These are phyloP conservation scores for Calonectria henricotiae DNA, from an alignment of 2,329 filamentous ascomycete species.

Conservation along the genomic window DNA sequence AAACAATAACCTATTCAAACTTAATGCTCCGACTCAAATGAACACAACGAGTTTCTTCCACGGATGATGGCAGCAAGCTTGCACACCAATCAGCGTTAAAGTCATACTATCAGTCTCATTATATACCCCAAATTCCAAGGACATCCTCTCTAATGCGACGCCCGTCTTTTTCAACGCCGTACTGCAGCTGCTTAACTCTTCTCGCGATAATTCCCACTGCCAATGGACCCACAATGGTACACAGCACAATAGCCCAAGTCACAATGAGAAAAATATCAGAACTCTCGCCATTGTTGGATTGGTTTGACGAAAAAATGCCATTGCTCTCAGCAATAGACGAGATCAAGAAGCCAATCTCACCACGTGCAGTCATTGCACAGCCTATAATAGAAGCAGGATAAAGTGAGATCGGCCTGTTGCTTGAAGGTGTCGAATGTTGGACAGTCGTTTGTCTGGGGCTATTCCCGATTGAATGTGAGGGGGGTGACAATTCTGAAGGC, in stretches of 20 bases:
- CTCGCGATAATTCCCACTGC: conserved; percentile 65
- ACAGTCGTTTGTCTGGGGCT: neutral
- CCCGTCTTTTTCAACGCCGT: neutral
- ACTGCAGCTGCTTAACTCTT: conserved; percentile 7
- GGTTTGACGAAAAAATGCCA: conserved; percentile 58
- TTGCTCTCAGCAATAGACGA: conserved; percentile 76
- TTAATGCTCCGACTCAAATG: neutral
- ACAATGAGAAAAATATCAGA: conserved; percentile 69
- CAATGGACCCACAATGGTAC: conserved; percentile 69
- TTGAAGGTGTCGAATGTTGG: conserved; percentile 37
- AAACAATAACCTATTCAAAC: neutral
- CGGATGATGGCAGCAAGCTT: neutral
- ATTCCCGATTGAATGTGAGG: neutral
- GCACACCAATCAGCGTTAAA: neutral
- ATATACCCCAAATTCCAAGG: conserved; percentile 18
- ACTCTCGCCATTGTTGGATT: conserved; percentile 21
- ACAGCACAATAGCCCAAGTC: conserved; percentile 71
- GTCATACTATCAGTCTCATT: neutral
- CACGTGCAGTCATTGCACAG: conserved; percentile 80
- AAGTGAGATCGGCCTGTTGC: conserved; percentile 72
- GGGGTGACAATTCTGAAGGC: neutral
- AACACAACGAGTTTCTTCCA: neutral
- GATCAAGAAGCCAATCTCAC: conserved; percentile 86
- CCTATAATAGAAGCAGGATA: conserved; percentile 80
- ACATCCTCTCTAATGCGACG: conserved; percentile 14